Evolutionary conservation across 352 stramenopile species (phyloP).

Genomic region (Chrysophaeum taylorii): DNA sequence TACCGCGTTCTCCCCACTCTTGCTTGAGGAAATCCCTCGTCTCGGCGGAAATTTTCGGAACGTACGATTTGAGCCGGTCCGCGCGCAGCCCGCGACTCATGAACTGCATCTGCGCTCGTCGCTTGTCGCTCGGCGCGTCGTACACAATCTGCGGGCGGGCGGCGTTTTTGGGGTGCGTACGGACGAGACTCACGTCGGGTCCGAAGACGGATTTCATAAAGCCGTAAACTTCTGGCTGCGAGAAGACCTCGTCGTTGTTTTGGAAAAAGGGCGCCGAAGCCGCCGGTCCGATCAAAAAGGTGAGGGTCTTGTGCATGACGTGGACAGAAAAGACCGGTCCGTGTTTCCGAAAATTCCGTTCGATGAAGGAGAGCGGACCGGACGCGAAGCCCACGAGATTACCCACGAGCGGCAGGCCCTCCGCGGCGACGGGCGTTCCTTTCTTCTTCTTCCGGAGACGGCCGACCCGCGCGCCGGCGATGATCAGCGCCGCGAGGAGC

Average conservation of each 20-base stretch:
- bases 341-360: background rate
- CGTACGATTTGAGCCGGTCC: conserved; percentile 66
- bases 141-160: conserved; percentile 39
- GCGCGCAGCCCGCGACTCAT: conserved; percentile 68
- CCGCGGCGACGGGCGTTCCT: background rate
- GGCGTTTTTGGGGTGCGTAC: background rate
- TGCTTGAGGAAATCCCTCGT: conserved; percentile 56
- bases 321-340: conserved; percentile 32
- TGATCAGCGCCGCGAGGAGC: background rate
- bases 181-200: conserved; percentile 37
- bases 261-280: conserved; percentile 77
- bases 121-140: conserved; percentile 60
- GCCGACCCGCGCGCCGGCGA: background rate
- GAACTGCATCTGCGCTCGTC: conserved; percentile 75
- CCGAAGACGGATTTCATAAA: conserved; percentile 87
- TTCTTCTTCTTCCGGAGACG: too few relatives aligned
- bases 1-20: conserved; percentile 49
- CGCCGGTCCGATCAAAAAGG: conserved; percentile 76
- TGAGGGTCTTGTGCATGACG: conserved; percentile 71
- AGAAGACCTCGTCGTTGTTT: conserved; percentile 66
- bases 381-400: conserved; percentile 7
- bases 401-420: conserved; percentile 6
- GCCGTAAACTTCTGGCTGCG: conserved; percentile 72
- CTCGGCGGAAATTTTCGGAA: conserved; percentile 75
- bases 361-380: conserved; percentile 1